These are phyloP conservation scores for Fusarium hainanense DNA, from an alignment of 2,329 filamentous ascomycete species.

Conservation along the genomic window DNA sequence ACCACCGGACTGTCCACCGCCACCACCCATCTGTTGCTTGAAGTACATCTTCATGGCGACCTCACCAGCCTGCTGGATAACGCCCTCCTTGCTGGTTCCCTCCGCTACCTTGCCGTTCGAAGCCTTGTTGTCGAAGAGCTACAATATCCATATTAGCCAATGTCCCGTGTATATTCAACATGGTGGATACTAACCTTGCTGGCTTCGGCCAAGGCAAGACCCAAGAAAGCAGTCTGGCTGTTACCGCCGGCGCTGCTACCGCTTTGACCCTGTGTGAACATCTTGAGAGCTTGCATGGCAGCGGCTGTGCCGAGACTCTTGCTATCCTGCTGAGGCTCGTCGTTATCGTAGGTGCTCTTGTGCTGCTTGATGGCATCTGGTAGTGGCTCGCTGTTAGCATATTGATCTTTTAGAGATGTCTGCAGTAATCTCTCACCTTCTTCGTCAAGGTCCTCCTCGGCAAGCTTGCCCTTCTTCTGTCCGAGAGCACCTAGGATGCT, in stretches of 20 bases:
- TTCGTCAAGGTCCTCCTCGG: constrained; percentile 62
- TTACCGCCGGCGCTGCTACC: constrained; percentile 54
- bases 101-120: constrained; percentile 64
- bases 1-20: constrained; percentile 58
- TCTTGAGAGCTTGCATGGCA: constrained; percentile 83
- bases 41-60: constrained; percentile 92
- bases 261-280: constrained; percentile 72
- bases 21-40: constrained; percentile 70
- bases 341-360: constrained; percentile 74
- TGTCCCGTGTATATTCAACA: too few species aligned
- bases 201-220: constrained; percentile 88
- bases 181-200: constrained; percentile 68
- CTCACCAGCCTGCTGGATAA: constrained; percentile 81
- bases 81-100: constrained; percentile 81
- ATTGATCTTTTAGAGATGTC: too few species aligned
- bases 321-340: constrained; percentile 60
- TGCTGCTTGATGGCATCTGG: constrained; percentile 78
- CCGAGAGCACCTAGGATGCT: constrained; percentile 59
- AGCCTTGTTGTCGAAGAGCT: constrained; percentile 71
- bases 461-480: constrained; percentile 61
- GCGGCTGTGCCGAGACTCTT: constrained; percentile 75
- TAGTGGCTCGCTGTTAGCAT: background rate
- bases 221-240: constrained; percentile 83
- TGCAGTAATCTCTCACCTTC: constrained; percentile 52
- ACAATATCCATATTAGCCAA: constrained; percentile 16